Evolutionary conservation across 225 moss, liverwort and hornwort genomes (phyloP), one percentile per base, ranked within the genome.

Genomic region (Bryum argenteum): DNA sequence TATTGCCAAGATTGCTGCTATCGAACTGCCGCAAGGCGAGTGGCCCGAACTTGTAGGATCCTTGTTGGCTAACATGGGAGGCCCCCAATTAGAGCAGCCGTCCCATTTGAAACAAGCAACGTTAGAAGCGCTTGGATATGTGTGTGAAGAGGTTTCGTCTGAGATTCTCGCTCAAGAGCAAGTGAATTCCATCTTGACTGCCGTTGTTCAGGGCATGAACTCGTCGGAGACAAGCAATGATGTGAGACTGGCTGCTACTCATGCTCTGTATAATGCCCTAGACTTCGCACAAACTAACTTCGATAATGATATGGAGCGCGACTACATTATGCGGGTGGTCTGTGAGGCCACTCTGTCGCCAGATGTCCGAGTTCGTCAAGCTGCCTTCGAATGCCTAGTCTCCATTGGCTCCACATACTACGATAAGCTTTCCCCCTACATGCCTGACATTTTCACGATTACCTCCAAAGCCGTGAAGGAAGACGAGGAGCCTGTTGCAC

Each of bases 41-140:
- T 86, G 86, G 86, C 86, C 86, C 11, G 86, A 86, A 60, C 86
- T 86, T 72, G 86, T 86, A 20, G 86, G 83, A 75, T 83, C 80
- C 69, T 43, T 86, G 72, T 70, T 86, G 78, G 71, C 86, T 3
- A 86, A 86, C 11, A 86, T 86, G 86, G 86, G 86, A 16, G 86
- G 86, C 1, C 86, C 86, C 41, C 86, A 86, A 61, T 55, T 80
- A 16, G 86, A 86, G 80, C 83, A 86, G 20, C 86, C 86, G 19
- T n/a, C 86, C 23, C 86, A 86, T 66, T 63, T 86, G 61, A 86
- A 86, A 52, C 83, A 86, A 63, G 86, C 86, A 7, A 86, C 86
- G 2, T 24, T 86, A 23, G 86, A 86, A 80, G 75, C 86, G 16
- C 80, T 83, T 11, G 86, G 86, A 12, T 86, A 86, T 19, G 86